Base-by-base conservation (phyloP, 345 rosid species). In the Populus simonii region DNA sequence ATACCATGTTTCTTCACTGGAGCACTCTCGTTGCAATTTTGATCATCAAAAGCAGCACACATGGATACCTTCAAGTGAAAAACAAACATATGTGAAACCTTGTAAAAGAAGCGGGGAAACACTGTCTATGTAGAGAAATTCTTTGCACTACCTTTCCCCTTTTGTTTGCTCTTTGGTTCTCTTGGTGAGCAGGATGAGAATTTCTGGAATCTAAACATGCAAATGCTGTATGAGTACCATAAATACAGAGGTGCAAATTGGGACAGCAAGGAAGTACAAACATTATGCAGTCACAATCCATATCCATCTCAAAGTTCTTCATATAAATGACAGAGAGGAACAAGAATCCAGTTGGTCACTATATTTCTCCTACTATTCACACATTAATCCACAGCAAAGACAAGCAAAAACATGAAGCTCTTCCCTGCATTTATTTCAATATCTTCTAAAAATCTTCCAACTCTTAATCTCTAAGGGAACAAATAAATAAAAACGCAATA, bases 1-100 rank as follows among this genome's bases (percentile, higher is more conserved):
- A 92, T 89, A 79, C 98, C 99, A 87, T 96, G 97, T 78, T 87
- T 96, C 85, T 22, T 90, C 71, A 65, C 79, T 36, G 86, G 83
- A 79, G 74, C 78, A 73, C 74, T 82, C 70, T 78, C 63, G 66
- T 43, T 67, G 74, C 72, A 70, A 71, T 79, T 81, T 80, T 72
- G 84, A 69, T 43, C 25, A 79, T 69, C 74, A 41, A 77, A 36
- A 62, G 65, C 55, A 41, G 55, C 72, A 68, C 70, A 47, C 79
- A 70, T 76, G 72, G 80, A 78, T 72, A 80, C 90, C 92, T 83
- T 61, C 33, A 79, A 74, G 74, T 66, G 45, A 76, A 35, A n/a
- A 20, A 38, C 9, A 74, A 79, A 76, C 35, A 27, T 62, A 79
- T 57, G 53, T 9, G 53, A 68, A 82, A 73, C 77, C 20, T 53